A percentile compares a stretch with the other conserved stretches of the same genome.
Conservation (phyloP, 2,329 filamentous ascomycete species). For the Pyrenophora tritici-repentis region DNA sequence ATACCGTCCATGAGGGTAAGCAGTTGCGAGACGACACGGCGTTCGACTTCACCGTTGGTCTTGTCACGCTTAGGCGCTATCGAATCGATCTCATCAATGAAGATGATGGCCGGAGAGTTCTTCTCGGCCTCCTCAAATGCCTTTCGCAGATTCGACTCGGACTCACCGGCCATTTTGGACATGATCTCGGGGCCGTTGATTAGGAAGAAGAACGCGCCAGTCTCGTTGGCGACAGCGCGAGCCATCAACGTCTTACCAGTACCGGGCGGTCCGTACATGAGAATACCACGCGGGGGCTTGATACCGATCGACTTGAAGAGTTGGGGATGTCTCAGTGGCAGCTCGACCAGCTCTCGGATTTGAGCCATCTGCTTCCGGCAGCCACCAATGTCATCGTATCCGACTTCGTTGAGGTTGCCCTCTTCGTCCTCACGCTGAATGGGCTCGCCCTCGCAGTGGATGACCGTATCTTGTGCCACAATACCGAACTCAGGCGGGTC, state of each 20-base stretch:
- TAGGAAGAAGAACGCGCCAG: conserved; percentile 97
- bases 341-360: conserved; percentile 97
- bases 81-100: conserved; percentile 99
- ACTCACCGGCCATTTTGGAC: conserved; percentile 99
- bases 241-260: conserved; percentile 99
- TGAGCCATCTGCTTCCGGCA: conserved; percentile 99
- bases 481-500: conserved; percentile 98
- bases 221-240: conserved; percentile 97
- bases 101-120: conserved; percentile 99
- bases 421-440: conserved; percentile 99
- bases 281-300: conserved; percentile 96
- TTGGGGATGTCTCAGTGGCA: conserved; percentile 94
- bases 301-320: conserved; percentile 99
- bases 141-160: conserved; percentile 95
- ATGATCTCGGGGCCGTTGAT: conserved; percentile 99
- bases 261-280: conserved; percentile 92
- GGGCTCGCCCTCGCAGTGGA: conserved; percentile 95
- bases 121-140: conserved; percentile 99
- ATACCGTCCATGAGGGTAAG: conserved; percentile 98
- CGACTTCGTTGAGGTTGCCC: conserved; percentile 98
- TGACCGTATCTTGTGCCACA: conserved; percentile 97
- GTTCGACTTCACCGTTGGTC: conserved; percentile 98
- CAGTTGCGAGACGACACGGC: conserved; percentile 96
- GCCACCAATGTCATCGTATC: conserved; percentile 98
- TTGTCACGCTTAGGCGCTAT: conserved; percentile 99